A percentile compares a stretch with the other conserved stretches of the same genome.
Evolutionary conservation across 257 asterid genomes (phyloP).

Genomic region (Henckelia pumila): DNA sequence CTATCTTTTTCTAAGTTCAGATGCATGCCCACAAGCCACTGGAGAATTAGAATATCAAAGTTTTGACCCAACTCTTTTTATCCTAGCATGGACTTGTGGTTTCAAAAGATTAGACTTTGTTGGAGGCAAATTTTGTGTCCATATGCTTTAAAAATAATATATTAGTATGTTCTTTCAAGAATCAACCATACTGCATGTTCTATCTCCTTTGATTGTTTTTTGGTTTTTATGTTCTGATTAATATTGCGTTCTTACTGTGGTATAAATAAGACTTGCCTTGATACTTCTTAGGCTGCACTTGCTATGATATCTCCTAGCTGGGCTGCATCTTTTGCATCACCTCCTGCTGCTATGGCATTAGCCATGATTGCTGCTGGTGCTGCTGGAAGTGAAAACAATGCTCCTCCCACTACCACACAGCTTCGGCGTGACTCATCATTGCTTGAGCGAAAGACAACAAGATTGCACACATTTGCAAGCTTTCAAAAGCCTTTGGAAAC

Average conservation of each 20-base stretch:
- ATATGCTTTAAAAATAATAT: slow-evolving; percentile 3
- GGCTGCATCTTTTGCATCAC: slow-evolving; percentile 99
- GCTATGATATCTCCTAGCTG: slow-evolving; percentile 96
- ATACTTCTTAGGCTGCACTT: slow-evolving; percentile 73
- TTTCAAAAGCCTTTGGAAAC: slow-evolving; percentile 86
- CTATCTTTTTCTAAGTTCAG: not conserved
- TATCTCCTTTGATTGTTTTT: slow-evolving; percentile 3
- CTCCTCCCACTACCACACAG: slow-evolving; percentile 62
- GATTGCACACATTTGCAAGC: slow-evolving; percentile 88
- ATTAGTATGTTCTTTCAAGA: not conserved
- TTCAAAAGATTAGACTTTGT: slow-evolving; percentile 1
- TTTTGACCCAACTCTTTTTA: slow-evolving; percentile 8
- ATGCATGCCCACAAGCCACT: slow-evolving; percentile 9
- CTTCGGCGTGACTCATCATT: slow-evolving; percentile 92
- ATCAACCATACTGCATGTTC: slow-evolving; percentile 10
- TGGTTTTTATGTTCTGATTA: slow-evolving; percentile 10
- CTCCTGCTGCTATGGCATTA: slow-evolving; percentile 97
- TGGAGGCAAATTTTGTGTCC: not conserved
- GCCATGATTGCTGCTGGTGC: slow-evolving; percentile 99
- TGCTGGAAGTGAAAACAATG: slow-evolving; percentile 80
- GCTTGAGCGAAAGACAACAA: slow-evolving; percentile 78
- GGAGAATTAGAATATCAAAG: not conserved
- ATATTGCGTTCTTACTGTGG: slow-evolving; percentile 22
- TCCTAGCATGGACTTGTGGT: slow-evolving; percentile 8
- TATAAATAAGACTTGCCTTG: slow-evolving; percentile 28